Base-by-base conservation (phyloP, 345 rosid species). In the Salix arbutifolia region DNA sequence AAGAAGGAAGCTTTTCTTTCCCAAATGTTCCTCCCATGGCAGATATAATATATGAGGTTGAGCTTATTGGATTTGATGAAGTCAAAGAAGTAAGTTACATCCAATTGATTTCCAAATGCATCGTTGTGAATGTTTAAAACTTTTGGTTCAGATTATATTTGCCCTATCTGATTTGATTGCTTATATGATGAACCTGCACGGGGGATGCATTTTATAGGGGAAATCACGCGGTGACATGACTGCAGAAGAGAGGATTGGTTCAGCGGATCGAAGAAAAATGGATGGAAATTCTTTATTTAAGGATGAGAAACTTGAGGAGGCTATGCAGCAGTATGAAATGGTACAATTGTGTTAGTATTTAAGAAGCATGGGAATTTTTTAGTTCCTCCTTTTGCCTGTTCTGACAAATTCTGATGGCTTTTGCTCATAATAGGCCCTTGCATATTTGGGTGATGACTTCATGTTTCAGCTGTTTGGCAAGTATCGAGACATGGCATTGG, bases 251-350 rank as follows among this genome's bases (percentile, higher is more conserved):
- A 89, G 98, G 82, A 91, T 95, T 75, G 91, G 97, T 74, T 88
- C 93, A 53, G 98, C 99, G 69, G 99, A 93, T 79, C 81, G 94
- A 84, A 85, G 97, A 83, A 95, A 91, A 85, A 93, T 89, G 97
- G 97, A 95, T 70, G 98, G 99, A 70, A 95, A 95, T 87, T 78
- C 84, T 66, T 83, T 93, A 23, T 95, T 88, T 73, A 90, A 89
- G 80, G 97, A 89, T 53, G 96, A 87, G 38, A 91, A 93, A 85
- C 79, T 91, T 52, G 97, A 93, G 85, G 98, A 93, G 86, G 99
- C 99, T 79, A 89, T 91, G 91, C 98, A 91, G 76, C 97, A 95
- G 77, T 95, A 95, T 91, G 99, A 95, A 87, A 95, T 93, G 98
- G 99, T 93, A 25, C 69, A 71, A 84, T 80, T 64, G 6, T 67